Conservation (phyloP, 805 yeast genomes). For the Lipomyces sp. region DNA sequence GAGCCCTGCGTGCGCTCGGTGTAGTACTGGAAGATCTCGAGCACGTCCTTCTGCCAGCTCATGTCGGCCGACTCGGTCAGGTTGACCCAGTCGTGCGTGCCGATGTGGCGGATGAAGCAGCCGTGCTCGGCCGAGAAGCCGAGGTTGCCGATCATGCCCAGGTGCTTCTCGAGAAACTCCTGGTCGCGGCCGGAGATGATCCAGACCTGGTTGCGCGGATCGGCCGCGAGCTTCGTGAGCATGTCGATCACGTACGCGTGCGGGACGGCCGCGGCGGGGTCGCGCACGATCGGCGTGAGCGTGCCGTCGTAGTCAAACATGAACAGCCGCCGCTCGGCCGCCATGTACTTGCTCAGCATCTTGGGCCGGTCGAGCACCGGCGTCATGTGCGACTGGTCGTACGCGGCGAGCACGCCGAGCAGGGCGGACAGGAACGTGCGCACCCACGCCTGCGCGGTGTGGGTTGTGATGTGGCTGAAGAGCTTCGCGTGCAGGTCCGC, state of each 20-base stretch:
- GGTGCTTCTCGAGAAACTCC: conserved; percentile 80
- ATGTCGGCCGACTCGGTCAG: conserved; percentile 78
- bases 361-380: conserved; percentile 78
- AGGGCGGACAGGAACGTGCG: conserved; percentile 26
- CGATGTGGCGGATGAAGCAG: conserved; percentile 75
- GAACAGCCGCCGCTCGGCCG: conserved; percentile 68
- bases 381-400: conserved; percentile 55
- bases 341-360: conserved; percentile 55
- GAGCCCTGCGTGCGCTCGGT: conserved; percentile 92
- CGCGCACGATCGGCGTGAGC: conserved; percentile 89
- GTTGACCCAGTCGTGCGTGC: conserved; percentile 69
- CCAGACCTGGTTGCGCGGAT: conserved; percentile 87
- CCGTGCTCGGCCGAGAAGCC: conserved; percentile 98
- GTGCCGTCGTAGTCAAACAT: conserved; percentile 98
- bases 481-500: conserved; percentile 49
- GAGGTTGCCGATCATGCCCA: conserved; percentile 61
- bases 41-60: conserved; percentile 90
- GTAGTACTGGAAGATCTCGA: conserved; percentile 64
- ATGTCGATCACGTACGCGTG: conserved; percentile 64
- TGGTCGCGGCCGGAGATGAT: conserved; percentile 95
- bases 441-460: conserved; percentile 82
- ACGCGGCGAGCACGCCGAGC: conserved; percentile 36
- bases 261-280: conserved; percentile 98
- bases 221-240: conserved; percentile 59
- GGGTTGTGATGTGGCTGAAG: conserved; percentile 59